A percentile compares a stretch with the other conserved stretches of the same genome.
Evolutionary conservation across 2,329 filamentous ascomycete species (phyloP).

Genomic region (Fusarium scirpi): DNA sequence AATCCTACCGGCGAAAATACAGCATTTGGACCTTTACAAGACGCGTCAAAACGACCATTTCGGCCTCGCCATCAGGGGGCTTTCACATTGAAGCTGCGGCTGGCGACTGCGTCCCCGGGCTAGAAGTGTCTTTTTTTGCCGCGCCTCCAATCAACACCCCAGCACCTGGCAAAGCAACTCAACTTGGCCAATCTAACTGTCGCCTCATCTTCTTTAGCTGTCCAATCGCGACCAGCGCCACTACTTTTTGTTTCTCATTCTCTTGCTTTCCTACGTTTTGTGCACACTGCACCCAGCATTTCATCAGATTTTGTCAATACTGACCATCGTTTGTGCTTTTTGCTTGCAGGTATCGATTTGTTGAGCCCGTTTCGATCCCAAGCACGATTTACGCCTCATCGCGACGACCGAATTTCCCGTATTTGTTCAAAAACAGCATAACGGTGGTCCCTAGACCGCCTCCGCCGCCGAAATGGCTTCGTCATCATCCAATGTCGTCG

Average conservation of each 20-base stretch:
- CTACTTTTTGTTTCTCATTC: conserved; percentile 31
- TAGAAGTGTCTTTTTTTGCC: conserved; percentile 44
- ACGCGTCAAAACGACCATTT: conserved; percentile 15
- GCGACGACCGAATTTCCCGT: conserved; percentile 23
- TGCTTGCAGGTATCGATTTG: conserved; percentile 43
- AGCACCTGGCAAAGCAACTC: conserved; percentile 33
- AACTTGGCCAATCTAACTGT: conserved; percentile 38
- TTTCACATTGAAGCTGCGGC: conserved; percentile 34
- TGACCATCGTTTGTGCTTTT: conserved; percentile 35
- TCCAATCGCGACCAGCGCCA: conserved; percentile 42
- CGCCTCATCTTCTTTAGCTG: conserved; percentile 39
- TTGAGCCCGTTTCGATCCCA: conserved; percentile 28
- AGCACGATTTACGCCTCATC: conserved; percentile 18
- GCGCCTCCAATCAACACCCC: conserved; percentile 43
- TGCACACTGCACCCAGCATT: conserved; percentile 6
- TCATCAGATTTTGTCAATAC: conserved; percentile 32
- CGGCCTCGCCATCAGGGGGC: conserved; percentile 28
- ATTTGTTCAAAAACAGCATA: conserved; percentile 29
- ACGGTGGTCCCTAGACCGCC: conserved; percentile 47
- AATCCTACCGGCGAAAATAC: neutral
- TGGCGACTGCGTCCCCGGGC: conserved; percentile 33
- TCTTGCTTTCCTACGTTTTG: conserved; percentile 12
- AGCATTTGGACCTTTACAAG: neutral
- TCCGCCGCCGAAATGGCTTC: conserved; percentile 74
- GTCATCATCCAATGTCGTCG: conserved; percentile 95